A percentile compares a stretch with the other conserved stretches of the same genome.
Conservation (phyloP, 2,329 filamentous ascomycete genomes). For the Tolypocladium amazonense region DNA sequence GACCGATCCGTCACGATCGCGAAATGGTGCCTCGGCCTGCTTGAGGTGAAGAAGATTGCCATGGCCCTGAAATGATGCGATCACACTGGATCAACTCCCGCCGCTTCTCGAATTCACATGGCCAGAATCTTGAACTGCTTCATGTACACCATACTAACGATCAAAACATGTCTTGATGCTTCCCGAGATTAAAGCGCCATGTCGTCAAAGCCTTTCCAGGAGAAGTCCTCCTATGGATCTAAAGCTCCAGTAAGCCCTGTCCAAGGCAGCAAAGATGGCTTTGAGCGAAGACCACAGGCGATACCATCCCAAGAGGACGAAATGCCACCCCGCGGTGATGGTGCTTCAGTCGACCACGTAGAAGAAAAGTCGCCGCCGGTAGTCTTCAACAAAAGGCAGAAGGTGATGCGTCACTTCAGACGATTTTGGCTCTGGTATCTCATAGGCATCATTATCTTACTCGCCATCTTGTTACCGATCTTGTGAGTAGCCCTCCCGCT, state of each 20-base stretch:
- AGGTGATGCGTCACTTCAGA: not conserved
- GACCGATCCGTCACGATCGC: not conserved
- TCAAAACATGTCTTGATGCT: not conserved
- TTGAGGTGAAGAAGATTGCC: not conserved
- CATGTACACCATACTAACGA: not conserved
- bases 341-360: not conserved
- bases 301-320: not conserved
- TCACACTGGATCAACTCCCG: not conserved
- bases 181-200: not conserved
- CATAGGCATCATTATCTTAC: not conserved
- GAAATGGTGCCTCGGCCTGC: not conserved
- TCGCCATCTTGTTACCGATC: not conserved
- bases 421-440: not conserved
- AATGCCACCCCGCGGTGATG: not conserved
- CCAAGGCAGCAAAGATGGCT: not conserved
- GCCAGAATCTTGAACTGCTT: not conserved
- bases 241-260: not conserved
- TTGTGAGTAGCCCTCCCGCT: not conserved
- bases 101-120: not conserved
- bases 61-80: not conserved
- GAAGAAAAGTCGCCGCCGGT: not conserved
- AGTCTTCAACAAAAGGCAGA: not conserved
- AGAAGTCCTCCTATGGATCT: not conserved
- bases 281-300: not conserved
- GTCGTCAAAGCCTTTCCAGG: not conserved